Evolutionary conservation across 495 filamentous ascomycete genomes (phyloP).

Genomic region (Copromyces sp.): DNA sequence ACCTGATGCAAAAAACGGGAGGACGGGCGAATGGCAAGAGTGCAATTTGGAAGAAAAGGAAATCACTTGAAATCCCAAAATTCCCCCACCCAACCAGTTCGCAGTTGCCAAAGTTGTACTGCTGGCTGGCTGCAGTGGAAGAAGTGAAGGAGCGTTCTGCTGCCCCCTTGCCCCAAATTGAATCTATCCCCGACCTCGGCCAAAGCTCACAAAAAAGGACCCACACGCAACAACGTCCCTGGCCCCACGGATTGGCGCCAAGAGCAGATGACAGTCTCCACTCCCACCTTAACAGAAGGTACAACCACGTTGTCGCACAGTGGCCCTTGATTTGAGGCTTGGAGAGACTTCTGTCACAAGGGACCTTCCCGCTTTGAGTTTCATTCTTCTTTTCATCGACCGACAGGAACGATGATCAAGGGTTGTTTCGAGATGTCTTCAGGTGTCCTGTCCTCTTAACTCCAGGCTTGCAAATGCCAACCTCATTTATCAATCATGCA

Average conservation of each 20-base stretch:
- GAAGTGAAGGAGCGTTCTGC: not conserved
- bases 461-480: not conserved
- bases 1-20: not conserved
- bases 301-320: not conserved
- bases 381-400: no score
- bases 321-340: not conserved
- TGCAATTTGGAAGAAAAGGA: not conserved
- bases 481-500: no score
- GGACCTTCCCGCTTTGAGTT: not conserved
- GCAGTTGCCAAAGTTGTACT: not conserved
- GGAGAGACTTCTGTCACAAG: not conserved
- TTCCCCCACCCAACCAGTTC: not conserved
- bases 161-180: not conserved
- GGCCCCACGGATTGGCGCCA: not conserved
- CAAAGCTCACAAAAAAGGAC: not conserved
- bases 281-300: not conserved
- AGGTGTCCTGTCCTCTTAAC: not conserved
- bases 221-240: not conserved
- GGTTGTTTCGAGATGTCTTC: not conserved
- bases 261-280: not conserved
- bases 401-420: not conserved
- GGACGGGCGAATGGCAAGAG: not conserved
- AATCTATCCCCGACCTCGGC: not conserved
- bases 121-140: not conserved
- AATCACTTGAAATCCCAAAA: not conserved